Evolutionary conservation across 1,284 basidiomycete species (phyloP).

Genomic region (Exobasidium cylindrosporum): DNA sequence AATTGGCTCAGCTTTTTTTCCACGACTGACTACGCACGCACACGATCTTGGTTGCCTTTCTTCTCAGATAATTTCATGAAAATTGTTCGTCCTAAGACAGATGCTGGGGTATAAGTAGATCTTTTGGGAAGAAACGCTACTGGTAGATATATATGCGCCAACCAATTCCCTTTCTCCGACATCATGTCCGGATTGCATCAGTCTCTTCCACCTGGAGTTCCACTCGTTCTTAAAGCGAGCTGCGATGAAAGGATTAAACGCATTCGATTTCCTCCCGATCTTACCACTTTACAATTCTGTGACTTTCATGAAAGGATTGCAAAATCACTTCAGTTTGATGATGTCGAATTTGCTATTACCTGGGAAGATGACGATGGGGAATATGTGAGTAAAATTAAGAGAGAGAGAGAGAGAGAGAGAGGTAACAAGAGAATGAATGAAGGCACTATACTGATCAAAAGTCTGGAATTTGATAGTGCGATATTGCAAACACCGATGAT

Average conservation of each 20-base stretch:
- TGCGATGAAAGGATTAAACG: slow-evolving; percentile 14
- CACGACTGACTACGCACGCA: no score
- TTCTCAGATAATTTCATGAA: no score
- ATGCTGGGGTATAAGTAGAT: no score
- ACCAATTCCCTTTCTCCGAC: no score
- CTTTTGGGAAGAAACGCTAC: no score
- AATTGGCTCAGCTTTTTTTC: no score
- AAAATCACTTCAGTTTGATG: slow-evolving; percentile 8
- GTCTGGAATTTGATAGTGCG: slow-evolving; percentile 4
- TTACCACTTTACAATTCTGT: not conserved
- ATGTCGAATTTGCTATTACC: not conserved
- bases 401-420: not conserved
- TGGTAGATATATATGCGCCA: no score
- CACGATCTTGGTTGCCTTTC: no score
- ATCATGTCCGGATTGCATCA: slow-evolving; percentile 2
- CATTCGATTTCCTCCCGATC: slow-evolving; percentile 2
- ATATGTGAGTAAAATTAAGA: not conserved
- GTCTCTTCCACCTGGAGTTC: not conserved
- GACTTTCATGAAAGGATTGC: slow-evolving; percentile 6
- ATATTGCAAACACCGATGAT: slow-evolving; percentile 11
- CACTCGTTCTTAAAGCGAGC: slow-evolving; percentile 12
- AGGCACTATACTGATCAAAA: no score
- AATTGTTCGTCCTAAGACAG: no score
- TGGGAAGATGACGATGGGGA: slow-evolving; percentile 18
- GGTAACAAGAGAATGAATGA: no score